Percentiles rank a stretch among this genome's conserved stretches.
Evolutionary conservation across 2,329 filamentous ascomycete species (phyloP).

Genomic region (Raffaelea ambrosiae): DNA sequence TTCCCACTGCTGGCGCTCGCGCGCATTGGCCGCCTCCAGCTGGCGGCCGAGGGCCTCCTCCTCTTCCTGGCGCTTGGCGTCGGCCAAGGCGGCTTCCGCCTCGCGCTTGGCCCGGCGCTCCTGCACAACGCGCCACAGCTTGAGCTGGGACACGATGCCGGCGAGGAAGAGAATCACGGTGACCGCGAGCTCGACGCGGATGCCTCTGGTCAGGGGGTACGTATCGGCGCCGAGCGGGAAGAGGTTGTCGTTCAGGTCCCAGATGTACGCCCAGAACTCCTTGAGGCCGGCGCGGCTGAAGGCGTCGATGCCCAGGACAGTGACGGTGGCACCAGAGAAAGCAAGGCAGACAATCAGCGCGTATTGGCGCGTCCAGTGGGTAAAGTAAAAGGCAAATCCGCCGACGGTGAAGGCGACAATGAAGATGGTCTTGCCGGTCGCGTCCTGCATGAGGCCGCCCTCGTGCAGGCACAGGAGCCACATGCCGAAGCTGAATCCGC

Average conservation of each 20-base stretch:
- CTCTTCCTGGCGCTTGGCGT: conserved; percentile 48
- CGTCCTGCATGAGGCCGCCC: conserved; percentile 62
- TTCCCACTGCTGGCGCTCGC: conserved; percentile 67
- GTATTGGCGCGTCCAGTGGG: conserved; percentile 67
- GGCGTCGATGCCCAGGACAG: conserved; percentile 81
- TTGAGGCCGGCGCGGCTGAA: conserved; percentile 85
- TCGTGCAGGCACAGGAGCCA: conserved; percentile 75
- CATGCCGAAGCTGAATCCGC: conserved; percentile 80
- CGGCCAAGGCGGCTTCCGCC: conserved; percentile 38
- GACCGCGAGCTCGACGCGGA: conserved; percentile 74
- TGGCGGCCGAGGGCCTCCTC: conserved; percentile 64
- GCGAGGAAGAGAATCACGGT: conserved; percentile 66
- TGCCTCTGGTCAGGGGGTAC: conserved; percentile 80
- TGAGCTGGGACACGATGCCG: conserved; percentile 76
- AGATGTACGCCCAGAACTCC: conserved; percentile 93
- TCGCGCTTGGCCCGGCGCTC: conserved; percentile 48
- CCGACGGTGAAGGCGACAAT: conserved; percentile 63
- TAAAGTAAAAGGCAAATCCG: conserved; percentile 69
- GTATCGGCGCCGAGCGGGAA: conserved; percentile 71
- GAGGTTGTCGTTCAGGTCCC: conserved; percentile 68
- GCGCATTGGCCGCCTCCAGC: conserved; percentile 52
- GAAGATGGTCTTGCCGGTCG: conserved; percentile 60
- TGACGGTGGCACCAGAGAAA: conserved; percentile 71
- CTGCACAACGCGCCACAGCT: conserved; percentile 74
- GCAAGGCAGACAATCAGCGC: conserved; percentile 68